Evolutionary conservation across 352 stramenopile species (phyloP), one percentile per base, ranked within the genome.

Genomic region (Saprolegnia parasitica): DNA sequence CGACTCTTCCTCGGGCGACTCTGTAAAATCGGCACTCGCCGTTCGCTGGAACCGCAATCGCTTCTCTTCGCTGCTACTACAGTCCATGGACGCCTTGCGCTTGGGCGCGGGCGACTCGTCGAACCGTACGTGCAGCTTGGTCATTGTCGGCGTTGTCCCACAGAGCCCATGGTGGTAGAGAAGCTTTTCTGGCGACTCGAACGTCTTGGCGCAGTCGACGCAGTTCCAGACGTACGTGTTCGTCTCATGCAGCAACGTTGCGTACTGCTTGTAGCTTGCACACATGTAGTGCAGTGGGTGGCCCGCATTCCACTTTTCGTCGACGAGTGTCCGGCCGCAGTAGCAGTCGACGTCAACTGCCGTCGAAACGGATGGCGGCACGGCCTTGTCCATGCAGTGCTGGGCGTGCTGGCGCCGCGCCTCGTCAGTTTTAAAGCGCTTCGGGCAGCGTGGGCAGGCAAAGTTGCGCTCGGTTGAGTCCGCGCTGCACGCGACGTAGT

Each of bases 151-250:
- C 16, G 49, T 42, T 1, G 21, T 40, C 20, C 16, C 20, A 24
- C 58, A 67, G 9, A 67, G 26, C 1, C 58, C 58, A 32, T 67
- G 58, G 26, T 67, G 58, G 58, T 67, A 67, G 15, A 67, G 16
- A 5, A 67, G 45, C 58, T 42, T 29, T 40, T 67, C 58, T 15
- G 58, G 58, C 20, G 58, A 16, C 6, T 67, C 58, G 39, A 67
- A 67, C 40, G 42, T 40, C 42, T 67, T 67, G 21, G 23, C 39
- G 58, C 58, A 67, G 16, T 67, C 58, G 35, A 55, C 21, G 58
- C 58, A 67, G 18, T 37, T 56, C 58, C 58, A 67, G 21, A 56
- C 18, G n/a, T 61, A 24, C 10, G 18, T 15, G 40, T 24, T 24
- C 5, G 23, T 56, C 6, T 37, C 58, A 6, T 37, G 16, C 37